Evolutionary conservation across 148 eudicot genomes (phyloP).

Genomic region (Cornus controversa): DNA sequence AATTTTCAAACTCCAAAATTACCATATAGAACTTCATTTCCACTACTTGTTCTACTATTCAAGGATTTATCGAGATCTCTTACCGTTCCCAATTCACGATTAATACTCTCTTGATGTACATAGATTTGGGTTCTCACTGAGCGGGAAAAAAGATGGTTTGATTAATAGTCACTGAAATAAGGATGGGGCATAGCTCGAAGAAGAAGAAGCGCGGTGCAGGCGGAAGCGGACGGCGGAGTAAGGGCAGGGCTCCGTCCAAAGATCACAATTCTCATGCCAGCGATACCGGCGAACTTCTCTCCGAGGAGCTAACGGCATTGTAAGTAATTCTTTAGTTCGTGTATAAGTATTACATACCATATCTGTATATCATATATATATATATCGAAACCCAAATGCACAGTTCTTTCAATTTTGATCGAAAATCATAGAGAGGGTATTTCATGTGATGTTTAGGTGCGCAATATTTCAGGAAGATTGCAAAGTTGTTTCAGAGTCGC

Average conservation of each 20-base stretch:
- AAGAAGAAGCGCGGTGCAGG: slow-evolving; percentile 67
- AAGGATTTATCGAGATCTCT: not conserved
- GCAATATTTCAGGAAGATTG: slow-evolving; percentile 99
- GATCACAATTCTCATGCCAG: slow-evolving; percentile 50
- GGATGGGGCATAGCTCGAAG: slow-evolving; percentile 78
- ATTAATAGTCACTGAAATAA: not conserved
- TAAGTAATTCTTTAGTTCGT: slow-evolving; percentile 27
- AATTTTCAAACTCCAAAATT: not conserved
- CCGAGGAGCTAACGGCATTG: slow-evolving; percentile 90
- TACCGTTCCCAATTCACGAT: not conserved
- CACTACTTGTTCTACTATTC: not conserved
- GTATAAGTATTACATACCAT: not conserved
- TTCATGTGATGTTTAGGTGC: slow-evolving; percentile 51
- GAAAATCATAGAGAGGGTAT: slow-evolving; percentile 3
- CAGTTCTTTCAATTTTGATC: no score
- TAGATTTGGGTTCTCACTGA: no score
- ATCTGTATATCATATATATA: no score
- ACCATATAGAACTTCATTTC: not conserved
- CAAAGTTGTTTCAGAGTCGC: slow-evolving; percentile 63
- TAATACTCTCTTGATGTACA: not conserved
- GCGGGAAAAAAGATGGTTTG: no score
- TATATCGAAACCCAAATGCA: no score
- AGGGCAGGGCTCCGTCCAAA: slow-evolving; percentile 57
- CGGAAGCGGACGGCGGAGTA: slow-evolving; percentile 34
- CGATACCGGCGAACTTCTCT: slow-evolving; percentile 53